phyloP scores from a whole-genome alignment of 2,329 filamentous ascomycete species.

The Fusarium decemcellulare region DNA sequence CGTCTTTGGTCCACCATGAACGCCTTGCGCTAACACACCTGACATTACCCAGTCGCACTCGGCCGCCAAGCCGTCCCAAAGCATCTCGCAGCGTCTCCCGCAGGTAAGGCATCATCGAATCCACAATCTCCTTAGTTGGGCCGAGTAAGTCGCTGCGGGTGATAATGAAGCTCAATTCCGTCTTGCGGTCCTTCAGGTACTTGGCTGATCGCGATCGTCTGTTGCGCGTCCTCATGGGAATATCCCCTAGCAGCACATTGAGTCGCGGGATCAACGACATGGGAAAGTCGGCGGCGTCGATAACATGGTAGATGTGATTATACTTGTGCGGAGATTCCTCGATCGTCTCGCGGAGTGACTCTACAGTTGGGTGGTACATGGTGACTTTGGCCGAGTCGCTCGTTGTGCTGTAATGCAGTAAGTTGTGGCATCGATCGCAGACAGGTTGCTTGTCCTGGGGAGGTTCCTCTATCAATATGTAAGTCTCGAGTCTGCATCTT shows the following conservation, averaged over 20 bases:
- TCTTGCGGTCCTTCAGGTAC: slow-evolving; percentile 77
- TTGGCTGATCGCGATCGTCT: slow-evolving; percentile 78
- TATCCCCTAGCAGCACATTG: slow-evolving; percentile 76
- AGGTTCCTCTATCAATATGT: slow-evolving; percentile 28
- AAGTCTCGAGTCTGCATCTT: slow-evolving; percentile 6
- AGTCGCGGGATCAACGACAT: slow-evolving; percentile 90
- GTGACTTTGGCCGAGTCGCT: slow-evolving; percentile 60
- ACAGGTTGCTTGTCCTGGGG: slow-evolving; percentile 65
- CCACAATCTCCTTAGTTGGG: slow-evolving; percentile 86
- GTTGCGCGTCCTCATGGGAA: slow-evolving; percentile 84
- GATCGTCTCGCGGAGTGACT: slow-evolving; percentile 86
- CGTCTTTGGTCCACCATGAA: slow-evolving; percentile 89
- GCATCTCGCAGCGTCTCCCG: slow-evolving; percentile 82
- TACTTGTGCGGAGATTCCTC: slow-evolving; percentile 89
- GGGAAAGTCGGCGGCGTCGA: slow-evolving; percentile 97
- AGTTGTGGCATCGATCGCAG: slow-evolving; percentile 89
- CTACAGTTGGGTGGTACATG: slow-evolving; percentile 85
- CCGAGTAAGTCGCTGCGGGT: slow-evolving; percentile 90
- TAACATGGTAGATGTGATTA: slow-evolving; percentile 95
- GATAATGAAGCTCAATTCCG: slow-evolving; percentile 91
- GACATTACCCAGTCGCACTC: slow-evolving; percentile 89
- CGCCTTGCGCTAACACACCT: slow-evolving; percentile 88
- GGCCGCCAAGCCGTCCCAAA: slow-evolving; percentile 75
- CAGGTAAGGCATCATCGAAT: slow-evolving; percentile 88
- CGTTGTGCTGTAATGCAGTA: slow-evolving; percentile 82